phyloP scores from a whole-genome alignment of 2,329 filamentous ascomycete species.

The Paracoccidioides brasiliensis region DNA sequence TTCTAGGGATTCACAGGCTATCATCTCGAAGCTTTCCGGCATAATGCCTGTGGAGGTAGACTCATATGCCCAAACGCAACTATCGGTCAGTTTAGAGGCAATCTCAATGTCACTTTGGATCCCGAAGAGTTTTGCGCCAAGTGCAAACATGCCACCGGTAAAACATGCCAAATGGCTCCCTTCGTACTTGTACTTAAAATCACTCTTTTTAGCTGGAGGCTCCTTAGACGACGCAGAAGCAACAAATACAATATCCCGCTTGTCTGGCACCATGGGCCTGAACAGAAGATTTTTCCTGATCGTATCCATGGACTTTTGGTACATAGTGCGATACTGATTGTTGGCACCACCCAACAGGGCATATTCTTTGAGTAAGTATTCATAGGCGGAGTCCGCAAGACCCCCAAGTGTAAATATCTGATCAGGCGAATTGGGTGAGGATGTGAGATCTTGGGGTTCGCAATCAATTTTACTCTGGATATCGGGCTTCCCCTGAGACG shows the following conservation, averaged over 20 bases:
- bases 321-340: conserved; percentile 51
- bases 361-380: conserved; percentile 52
- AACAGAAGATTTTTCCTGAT: conserved; percentile 63
- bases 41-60: conserved; percentile 39
- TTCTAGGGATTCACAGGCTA: conserved; percentile 25
- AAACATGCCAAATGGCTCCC: conserved; percentile 43
- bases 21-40: conserved; percentile 37
- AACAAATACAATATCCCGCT: conserved; percentile 57
- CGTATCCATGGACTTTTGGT: conserved; percentile 53
- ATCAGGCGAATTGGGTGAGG: conserved; percentile 18
- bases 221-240: conserved; percentile 41
- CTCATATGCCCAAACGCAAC: conserved; percentile 44
- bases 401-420: conserved; percentile 40
- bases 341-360: conserved; percentile 63
- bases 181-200: conserved; percentile 25
- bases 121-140: conserved; percentile 41
- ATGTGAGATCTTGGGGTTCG: conserved; percentile 27
- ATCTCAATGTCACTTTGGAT: conserved; percentile 36
- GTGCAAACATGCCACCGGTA: conserved; percentile 43
- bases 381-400: conserved; percentile 45
- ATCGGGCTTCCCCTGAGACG: background rate
- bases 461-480: conserved; percentile 20
- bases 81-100: conserved; percentile 39
- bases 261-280: conserved; percentile 56
- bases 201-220: conserved; percentile 16